Evolutionary conservation across 352 stramenopile genomes (phyloP), one percentile per base, ranked within the genome.

Genomic region (Pythium rhizo-oryzae): DNA sequence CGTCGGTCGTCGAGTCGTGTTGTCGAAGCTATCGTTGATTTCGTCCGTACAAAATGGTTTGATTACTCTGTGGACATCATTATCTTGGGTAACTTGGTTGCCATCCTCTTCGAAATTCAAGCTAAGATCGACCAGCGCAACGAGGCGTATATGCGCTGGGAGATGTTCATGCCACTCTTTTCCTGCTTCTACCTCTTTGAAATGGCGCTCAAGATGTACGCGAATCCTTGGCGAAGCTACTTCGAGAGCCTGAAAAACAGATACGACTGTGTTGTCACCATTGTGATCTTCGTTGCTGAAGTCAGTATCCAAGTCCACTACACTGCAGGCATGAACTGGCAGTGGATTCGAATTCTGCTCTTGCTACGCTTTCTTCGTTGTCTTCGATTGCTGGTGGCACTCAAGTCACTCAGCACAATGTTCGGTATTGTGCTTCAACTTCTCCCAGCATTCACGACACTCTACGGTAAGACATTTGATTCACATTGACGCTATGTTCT

Each of bases 121-220:
- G 73, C 78, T 2, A 84, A 79, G 46, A 84, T 86, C 56, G 59
- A 75, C 12, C 68, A 57, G n/a, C 44, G 74, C 0, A 52, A 74
- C 8, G 33, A 37, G 4, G 35, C 63, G n/a, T 83, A 76, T 28
- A 33, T 75, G 35, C 56, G 58, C 1, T 87, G 68, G 76, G 80
- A 88, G 50, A 44, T 74, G 18, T 84, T 78, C 51, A 93, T 95
- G 76, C 77, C 85, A 4, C 53, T 81, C 9, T 96, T 96, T 59
- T 86, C 87, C 30, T 67, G 76, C 19, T 67, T 79, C 8, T 97
- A 93, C 68, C 62, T 94, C 12, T 41, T 89, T 1, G 90, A 97
- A 59, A 96, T 97, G 85, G 59, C 91, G 11, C 54, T 94, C 30
- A 97, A 96, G 71, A 80, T 94, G 54, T 80, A 84, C 33, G 81